A percentile compares a stretch with the other conserved stretches of the same genome.
These are phyloP conservation scores for Actinomucor elegans DNA, from an alignment of 371 early-diverging fungal species.

Conservation along the genomic window DNA sequence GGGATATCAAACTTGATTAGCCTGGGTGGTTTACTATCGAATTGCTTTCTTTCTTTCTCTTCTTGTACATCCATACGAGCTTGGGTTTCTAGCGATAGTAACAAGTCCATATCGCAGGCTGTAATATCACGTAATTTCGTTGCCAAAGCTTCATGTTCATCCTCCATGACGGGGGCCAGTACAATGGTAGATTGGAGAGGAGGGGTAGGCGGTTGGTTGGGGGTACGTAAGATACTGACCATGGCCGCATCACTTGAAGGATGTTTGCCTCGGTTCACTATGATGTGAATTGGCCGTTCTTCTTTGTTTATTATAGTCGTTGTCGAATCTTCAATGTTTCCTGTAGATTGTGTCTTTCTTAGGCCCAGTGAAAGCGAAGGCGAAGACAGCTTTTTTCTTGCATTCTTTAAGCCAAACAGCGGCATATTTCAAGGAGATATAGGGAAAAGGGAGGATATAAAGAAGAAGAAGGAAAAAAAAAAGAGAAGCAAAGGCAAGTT, in stretches of 20 bases:
- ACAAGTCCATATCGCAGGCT: conserved; percentile 31
- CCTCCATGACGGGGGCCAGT: background rate
- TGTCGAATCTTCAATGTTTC: conserved; percentile 20
- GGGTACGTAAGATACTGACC: background rate
- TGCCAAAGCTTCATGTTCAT: conserved; percentile 9
- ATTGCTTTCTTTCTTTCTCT: conserved; percentile 8
- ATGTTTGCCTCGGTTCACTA: background rate
- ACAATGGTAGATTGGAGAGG: background rate
- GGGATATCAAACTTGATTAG: conserved; percentile 34
- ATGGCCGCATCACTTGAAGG: background rate
- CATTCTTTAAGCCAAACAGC: conserved; percentile 21
- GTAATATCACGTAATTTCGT: conserved; percentile 20
- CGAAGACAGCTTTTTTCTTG: conserved; percentile 13
- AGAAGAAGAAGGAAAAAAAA: conserved; percentile 10
- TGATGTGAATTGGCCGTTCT: background rate
- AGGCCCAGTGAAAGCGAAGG: conserved; percentile 1
- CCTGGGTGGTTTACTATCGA: conserved; percentile 6
- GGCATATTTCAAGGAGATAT: conserved; percentile 21
- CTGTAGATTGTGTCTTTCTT: conserved; percentile 25
- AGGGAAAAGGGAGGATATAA: background rate
- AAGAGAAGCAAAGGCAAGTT: conserved; percentile 3
- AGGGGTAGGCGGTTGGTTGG: background rate
- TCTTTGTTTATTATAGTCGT: background rate
- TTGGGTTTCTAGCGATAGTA: conserved; percentile 36
- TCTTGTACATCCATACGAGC: conserved; percentile 32